phyloP scores from a whole-genome alignment of 75 land plant species.

The Adiantum capillusveneris region DNA sequence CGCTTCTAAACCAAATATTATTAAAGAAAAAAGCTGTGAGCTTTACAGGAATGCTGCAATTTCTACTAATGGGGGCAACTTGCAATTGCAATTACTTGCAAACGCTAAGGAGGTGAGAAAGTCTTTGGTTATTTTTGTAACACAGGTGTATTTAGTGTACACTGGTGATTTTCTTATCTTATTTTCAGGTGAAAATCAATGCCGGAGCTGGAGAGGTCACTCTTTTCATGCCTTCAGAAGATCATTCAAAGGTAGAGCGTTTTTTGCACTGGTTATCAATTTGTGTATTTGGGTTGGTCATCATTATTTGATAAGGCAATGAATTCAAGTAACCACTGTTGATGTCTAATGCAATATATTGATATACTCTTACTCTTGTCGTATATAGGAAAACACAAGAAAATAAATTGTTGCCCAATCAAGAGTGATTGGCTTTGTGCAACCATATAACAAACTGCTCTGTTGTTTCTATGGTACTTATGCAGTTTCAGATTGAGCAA shows the following conservation, averaged over 20 bases:
- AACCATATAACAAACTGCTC: too few species aligned
- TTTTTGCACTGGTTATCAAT: neutral
- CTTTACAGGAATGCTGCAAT: slow-evolving; percentile 1
- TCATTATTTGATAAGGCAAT: neutral
- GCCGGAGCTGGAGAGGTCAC: slow-evolving; percentile 2
- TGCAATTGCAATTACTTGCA: neutral
- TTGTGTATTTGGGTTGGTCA: neutral
- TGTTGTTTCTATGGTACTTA: neutral
- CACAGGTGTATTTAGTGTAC: neutral
- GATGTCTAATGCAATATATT: neutral
- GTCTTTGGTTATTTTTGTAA: neutral
- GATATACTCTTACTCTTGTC: neutral
- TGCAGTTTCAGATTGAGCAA: neutral
- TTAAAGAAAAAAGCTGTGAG: neutral
- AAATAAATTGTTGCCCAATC: too few species aligned
- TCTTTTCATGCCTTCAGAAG: neutral
- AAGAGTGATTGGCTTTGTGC: too few species aligned
- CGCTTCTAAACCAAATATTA: neutral
- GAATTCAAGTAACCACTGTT: neutral
- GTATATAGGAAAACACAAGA: too few species aligned
- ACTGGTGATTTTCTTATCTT: neutral
- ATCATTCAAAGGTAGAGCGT: neutral
- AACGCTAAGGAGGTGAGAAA: slow-evolving; percentile 3
- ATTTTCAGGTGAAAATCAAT: neutral
- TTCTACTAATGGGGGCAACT: slow-evolving; percentile 2